Evolutionary conservation across 345 rosid species (phyloP).

Genomic region (Citrus hindsii): DNA sequence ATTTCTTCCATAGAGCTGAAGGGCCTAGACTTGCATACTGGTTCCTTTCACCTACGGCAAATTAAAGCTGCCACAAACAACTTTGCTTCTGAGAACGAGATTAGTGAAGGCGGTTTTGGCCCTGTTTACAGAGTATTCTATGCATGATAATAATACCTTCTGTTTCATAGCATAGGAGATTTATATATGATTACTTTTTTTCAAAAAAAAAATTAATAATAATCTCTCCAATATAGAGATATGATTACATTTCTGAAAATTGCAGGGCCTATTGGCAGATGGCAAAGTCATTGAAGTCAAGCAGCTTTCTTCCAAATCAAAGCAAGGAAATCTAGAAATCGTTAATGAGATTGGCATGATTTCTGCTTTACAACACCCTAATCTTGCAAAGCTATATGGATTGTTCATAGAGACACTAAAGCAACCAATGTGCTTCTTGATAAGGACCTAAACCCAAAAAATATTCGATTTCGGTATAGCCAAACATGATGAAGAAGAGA

Average conservation of each 20-base stretch:
- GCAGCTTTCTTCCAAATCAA: slow-evolving; percentile 64
- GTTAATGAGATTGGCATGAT: slow-evolving; percentile 60
- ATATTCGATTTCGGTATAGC: slow-evolving; percentile 75
- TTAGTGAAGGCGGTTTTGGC: slow-evolving; percentile 36
- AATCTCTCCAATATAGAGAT: too few relatives aligned
- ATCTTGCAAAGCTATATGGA: slow-evolving; percentile 63
- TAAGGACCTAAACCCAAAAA: slow-evolving; percentile 41
- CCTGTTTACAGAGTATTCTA: slow-evolving; percentile 25
- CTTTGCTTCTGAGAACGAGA: slow-evolving; percentile 22
- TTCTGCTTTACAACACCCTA: slow-evolving; percentile 56
- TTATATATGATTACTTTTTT: too few relatives aligned
- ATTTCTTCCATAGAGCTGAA: slow-evolving; percentile 6
- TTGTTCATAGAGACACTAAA: slow-evolving; percentile 74
- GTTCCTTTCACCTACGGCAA: slow-evolving; percentile 16
- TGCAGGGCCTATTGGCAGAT: slow-evolving; percentile 50
- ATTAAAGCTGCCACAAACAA: slow-evolving; percentile 29
- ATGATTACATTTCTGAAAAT: background rate
- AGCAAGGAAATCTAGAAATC: slow-evolving; percentile 65
- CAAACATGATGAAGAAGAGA: slow-evolving; percentile 59
- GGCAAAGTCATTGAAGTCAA: slow-evolving; percentile 57
- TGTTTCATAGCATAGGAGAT: background rate
- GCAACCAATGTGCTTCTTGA: slow-evolving; percentile 68
- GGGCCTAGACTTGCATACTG: slow-evolving; percentile 20
- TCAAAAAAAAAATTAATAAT: too few relatives aligned
- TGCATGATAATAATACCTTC: background rate